Evolutionary conservation across 2,329 filamentous ascomycete genomes (phyloP).

Genomic region (Ascosphaera acerosa): DNA sequence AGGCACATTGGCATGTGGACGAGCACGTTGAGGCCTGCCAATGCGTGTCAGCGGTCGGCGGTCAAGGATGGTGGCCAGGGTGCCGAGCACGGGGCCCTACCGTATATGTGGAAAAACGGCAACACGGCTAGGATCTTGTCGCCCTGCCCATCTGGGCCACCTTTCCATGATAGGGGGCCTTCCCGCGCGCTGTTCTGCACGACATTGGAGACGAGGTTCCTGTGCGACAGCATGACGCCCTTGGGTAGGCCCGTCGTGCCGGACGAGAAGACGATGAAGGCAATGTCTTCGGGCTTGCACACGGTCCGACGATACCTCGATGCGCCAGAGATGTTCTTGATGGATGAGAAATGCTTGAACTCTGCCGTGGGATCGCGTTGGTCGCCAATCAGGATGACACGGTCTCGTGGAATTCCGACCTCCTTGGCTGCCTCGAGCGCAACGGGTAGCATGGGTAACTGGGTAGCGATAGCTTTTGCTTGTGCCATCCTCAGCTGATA

Average conservation of each 20-base stretch:
- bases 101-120: constrained; percentile 84
- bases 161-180: constrained; percentile 30
- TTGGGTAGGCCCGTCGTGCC: constrained; percentile 84
- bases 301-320: constrained; percentile 33
- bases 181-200: constrained; percentile 31
- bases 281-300: constrained; percentile 44
- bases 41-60: too few species aligned
- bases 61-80: too few species aligned
- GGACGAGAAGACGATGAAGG: constrained; percentile 68
- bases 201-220: constrained; percentile 56
- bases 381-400: constrained; percentile 54
- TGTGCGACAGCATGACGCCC: constrained; percentile 66
- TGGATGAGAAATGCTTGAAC: constrained; percentile 38
- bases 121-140: constrained; percentile 57
- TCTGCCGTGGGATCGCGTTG: constrained; percentile 13
- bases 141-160: constrained; percentile 32
- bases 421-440: constrained; percentile 41
- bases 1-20: constrained; percentile 41
- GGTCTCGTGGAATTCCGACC: constrained; percentile 43
- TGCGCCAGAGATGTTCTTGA: constrained; percentile 37
- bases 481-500: constrained; percentile 61
- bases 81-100: too few species aligned
- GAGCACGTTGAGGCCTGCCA: constrained; percentile 42
- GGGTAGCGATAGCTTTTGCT: constrained; percentile 51
- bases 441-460: constrained; percentile 36